phyloP scores from a whole-genome alignment of 129 eudicot genomes.

The Calendula officinalis region DNA sequence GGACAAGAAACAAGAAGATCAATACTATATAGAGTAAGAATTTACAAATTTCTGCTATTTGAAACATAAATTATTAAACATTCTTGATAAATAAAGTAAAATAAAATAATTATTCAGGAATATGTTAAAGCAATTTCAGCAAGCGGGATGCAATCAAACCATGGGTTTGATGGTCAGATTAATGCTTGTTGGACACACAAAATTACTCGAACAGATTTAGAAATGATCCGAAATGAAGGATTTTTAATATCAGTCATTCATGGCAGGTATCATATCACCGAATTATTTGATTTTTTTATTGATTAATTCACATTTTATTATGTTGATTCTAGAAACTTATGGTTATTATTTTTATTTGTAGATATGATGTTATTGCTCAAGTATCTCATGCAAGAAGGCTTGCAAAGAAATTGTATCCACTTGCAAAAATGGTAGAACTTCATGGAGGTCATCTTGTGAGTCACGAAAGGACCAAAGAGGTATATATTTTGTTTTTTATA shows the following conservation, averaged over 20 bases:
- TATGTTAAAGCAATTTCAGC: constrained; percentile 89
- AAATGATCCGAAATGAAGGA: constrained; percentile 58
- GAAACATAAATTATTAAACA: neutral
- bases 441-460: constrained; percentile 98
- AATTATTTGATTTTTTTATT: constrained; percentile 1
- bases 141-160: constrained; percentile 83
- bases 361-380: constrained; percentile 84
- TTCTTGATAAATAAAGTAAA: neutral
- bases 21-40: constrained; percentile 71
- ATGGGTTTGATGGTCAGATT: constrained; percentile 92
- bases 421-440: constrained; percentile 80
- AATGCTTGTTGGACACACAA: constrained; percentile 97
- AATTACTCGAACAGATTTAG: constrained; percentile 56
- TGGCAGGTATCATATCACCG: constrained; percentile 63
- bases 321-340: neutral
- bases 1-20: constrained; percentile 68
- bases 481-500: constrained; percentile 22
- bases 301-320: neutral
- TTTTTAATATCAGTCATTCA: constrained; percentile 81
- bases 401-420: constrained; percentile 74
- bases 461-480: constrained; percentile 95
- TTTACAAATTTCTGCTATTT: constrained; percentile 3
- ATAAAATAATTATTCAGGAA: constrained; percentile 48
- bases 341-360: constrained; percentile 25
- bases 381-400: constrained; percentile 76